Evolutionary conservation across 73 alveolate species (phyloP), one percentile per base, ranked within the genome.

Genomic region (Tetrahymena thermophila): DNA sequence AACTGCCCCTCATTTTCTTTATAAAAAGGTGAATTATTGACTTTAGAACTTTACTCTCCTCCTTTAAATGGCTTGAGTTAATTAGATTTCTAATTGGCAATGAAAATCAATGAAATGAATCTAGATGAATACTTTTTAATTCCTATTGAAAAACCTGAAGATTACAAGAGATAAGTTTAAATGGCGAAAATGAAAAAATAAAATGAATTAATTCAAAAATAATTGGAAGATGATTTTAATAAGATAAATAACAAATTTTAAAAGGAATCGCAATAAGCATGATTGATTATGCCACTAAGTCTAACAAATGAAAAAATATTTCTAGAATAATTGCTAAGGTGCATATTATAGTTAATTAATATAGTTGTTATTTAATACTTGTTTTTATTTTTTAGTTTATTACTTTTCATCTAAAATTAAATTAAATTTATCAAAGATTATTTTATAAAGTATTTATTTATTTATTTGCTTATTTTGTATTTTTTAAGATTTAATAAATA

Each of bases 31-130:
- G 94, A 85, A 56, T 43, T 94, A 34, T 84, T 94, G 25, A 94
- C 93, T 43, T 85, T 94, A 84, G 96, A 94, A 94, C 93, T 85
- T 23, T 94, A 56, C 43, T 94, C 96, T 42, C 93, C 96, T 3
- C 42, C 96, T n/a, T 85, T 94, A 57, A 85, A 94, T 85, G 96
- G 95, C 16, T 85, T 94, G 3, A 85, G 94, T 38, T 85, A 85
- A 44, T 56, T 94, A 37, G 94, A 94, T 94, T 94, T 94, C 55
- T 89, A 94, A 13, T 94, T 94, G 31, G 93, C 95, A 8, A 94
- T 94, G 95, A 85, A 93, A 85, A 85, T 85, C 28, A 94, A 94
- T 94, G 38, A 85, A 43, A 37, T 94, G 71, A 35, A 94, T 43
- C 42, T 94, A 28, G 57, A 84, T 34, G 57, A 94, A 85, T 94